Evolutionary conservation across 176 grass and related monocot genomes (phyloP).

Genomic region (Elaeis guineensis): DNA sequence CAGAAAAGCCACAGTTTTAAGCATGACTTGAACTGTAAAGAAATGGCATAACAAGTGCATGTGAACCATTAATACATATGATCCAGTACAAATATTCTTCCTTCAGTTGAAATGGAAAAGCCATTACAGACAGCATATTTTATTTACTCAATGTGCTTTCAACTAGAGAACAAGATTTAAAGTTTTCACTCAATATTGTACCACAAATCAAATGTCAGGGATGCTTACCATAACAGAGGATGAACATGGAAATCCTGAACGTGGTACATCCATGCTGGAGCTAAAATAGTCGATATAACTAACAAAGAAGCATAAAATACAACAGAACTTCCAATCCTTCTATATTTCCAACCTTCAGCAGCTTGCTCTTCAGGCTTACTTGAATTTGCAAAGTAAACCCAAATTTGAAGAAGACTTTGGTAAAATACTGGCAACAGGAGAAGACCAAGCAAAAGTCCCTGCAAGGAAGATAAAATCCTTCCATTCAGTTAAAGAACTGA

Average conservation of each 20-base stretch:
- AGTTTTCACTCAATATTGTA: no score
- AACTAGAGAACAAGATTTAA: no score
- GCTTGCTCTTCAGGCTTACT: constrained; percentile 24
- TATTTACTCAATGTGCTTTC: no score
- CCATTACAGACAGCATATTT: no score
- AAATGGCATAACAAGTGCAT: no score
- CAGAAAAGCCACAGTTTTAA: no score
- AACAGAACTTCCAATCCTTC: constrained; percentile 27
- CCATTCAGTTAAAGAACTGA: constrained; percentile 12
- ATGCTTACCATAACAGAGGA: constrained; percentile 69
- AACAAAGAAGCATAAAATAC: constrained; percentile 62
- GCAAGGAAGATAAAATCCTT: constrained; percentile 10
- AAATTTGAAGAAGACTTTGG: constrained; percentile 45
- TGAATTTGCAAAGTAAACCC: constrained; percentile 33
- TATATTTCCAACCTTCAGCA: constrained; percentile 16
- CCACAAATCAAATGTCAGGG: background rate
- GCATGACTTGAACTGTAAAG: no score
- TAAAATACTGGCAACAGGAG: constrained; percentile 67
- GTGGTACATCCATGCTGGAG: constrained; percentile 66
- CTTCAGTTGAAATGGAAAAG: no score
- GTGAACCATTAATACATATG: no score
- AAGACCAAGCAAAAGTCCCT: constrained; percentile 79
- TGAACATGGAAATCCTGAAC: constrained; percentile 58
- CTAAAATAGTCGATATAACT: constrained; percentile 38
- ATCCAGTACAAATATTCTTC: no score